These are phyloP conservation scores for Xerocomellus dryophilus DNA, from an alignment of 768 basidiomycete species.

Conservation along the genomic window DNA sequence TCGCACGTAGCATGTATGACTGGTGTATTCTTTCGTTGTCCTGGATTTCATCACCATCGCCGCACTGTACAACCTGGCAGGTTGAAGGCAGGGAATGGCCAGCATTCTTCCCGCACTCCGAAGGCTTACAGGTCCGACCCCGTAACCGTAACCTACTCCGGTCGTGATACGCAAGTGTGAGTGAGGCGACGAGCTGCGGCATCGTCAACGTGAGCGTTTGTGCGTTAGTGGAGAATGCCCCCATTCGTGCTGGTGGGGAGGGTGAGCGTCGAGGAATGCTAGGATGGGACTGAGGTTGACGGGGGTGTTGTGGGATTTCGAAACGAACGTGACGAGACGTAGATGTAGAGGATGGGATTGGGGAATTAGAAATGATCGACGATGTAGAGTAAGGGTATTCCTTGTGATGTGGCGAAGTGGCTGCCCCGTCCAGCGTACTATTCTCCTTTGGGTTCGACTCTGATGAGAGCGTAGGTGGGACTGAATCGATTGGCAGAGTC, in stretches of 20 bases:
- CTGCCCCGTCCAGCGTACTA: not conserved
- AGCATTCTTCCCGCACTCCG: conserved; percentile 8
- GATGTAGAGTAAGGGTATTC: not conserved
- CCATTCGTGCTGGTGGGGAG: conserved; percentile 21
- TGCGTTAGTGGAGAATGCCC: not conserved
- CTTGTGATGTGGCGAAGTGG: not conserved
- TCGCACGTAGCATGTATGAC: conserved; percentile 2
- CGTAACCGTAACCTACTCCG: conserved; percentile 19
- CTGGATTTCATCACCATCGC: not conserved
- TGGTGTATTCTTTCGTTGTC: conserved; percentile 2
- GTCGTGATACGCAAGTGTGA: conserved; percentile 28
- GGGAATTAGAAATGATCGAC: conserved; percentile 3
- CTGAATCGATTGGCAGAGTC: not conserved
- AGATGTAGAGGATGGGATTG: not conserved
- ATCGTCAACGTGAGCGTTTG: conserved; percentile 26
- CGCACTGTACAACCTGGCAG: not conserved
- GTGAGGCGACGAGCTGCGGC: conserved; percentile 32
- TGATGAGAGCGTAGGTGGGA: not conserved
- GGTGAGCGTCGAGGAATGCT: conserved; percentile 23
- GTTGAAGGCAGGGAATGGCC: conserved; percentile 10
- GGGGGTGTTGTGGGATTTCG: conserved; percentile 6
- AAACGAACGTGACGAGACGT: conserved; percentile 25
- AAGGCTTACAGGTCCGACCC: conserved; percentile 8
- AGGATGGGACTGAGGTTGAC: conserved; percentile 2
- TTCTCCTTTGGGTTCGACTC: not conserved